A percentile compares a stretch with the other conserved stretches of the same genome.
Evolutionary conservation across 441 rosid genomes (phyloP).

Genomic region (Adansonia grandidieri): DNA sequence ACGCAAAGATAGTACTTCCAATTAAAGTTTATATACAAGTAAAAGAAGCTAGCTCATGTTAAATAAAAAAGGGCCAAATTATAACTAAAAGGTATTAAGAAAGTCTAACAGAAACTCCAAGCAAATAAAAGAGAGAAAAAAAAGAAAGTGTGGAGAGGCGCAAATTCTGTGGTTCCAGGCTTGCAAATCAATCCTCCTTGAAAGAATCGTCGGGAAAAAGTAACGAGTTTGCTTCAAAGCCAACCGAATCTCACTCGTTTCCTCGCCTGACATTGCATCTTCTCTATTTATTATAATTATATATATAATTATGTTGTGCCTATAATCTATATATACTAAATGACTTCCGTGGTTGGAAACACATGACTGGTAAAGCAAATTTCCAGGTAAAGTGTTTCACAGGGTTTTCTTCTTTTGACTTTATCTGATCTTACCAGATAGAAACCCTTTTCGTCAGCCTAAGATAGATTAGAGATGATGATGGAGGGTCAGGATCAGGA

Average conservation of each 20-base stretch:
- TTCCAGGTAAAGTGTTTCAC: constrained; percentile 2
- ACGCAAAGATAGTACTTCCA: background rate
- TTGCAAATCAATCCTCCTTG: constrained; percentile 78
- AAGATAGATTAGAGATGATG: constrained; percentile 29
- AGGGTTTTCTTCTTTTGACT: background rate
- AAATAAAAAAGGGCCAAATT: background rate
- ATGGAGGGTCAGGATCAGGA: constrained; percentile 41
- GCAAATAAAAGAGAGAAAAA: constrained; percentile 5
- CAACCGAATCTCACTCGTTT: constrained; percentile 68
- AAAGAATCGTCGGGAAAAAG: constrained; percentile 67
- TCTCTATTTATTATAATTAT: constrained; percentile 9
- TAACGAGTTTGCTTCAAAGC: constrained; percentile 82
- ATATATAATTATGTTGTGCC: background rate
- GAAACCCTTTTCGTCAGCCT: background rate
- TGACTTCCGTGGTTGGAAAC: constrained; percentile 45
- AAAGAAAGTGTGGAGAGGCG: constrained; percentile 19
- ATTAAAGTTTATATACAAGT: background rate
- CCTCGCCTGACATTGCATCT: constrained; percentile 40
- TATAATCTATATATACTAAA: constrained; percentile 21
- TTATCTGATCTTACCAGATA: constrained; percentile 20
- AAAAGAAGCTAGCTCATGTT: background rate
- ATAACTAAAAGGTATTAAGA: background rate
- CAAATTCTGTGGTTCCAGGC: constrained; percentile 74
- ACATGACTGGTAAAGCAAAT: constrained; percentile 40
- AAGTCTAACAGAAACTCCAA: constrained; percentile 11